Evolutionary conservation across 129 eudicot species (phyloP).

Genomic region (Ambrosia artemisiifolia): DNA sequence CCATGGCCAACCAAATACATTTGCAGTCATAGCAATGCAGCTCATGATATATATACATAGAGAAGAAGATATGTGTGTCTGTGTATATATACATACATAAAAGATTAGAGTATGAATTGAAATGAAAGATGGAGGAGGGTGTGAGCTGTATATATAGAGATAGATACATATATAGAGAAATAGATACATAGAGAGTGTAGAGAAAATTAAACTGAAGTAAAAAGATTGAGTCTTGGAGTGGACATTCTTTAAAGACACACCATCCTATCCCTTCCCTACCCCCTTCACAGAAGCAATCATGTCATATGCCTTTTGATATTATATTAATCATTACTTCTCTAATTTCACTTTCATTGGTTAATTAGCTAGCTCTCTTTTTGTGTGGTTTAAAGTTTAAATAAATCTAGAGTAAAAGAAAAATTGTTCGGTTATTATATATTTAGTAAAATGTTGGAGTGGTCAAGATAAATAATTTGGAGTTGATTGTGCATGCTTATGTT

Average conservation of each 20-base stretch:
- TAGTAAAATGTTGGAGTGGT: no score
- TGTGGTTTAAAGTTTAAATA: background rate
- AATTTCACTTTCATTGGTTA: background rate
- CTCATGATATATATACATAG: background rate
- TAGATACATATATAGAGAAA: no score
- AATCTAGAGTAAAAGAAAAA: no score
- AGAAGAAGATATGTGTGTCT: background rate
- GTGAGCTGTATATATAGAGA: slow-evolving; percentile 10
- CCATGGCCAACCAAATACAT: slow-evolving; percentile 7
- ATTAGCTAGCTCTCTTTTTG: background rate
- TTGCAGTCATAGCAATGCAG: background rate
- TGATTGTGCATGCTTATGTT: no score
- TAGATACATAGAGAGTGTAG: background rate
- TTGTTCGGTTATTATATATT: no score
- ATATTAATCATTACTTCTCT: slow-evolving; percentile 30
- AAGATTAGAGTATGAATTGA: background rate
- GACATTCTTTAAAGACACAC: slow-evolving; percentile 62
- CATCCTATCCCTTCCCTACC: slow-evolving; percentile 28
- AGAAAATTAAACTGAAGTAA: slow-evolving; percentile 8
- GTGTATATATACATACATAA: background rate
- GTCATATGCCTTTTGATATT: slow-evolving; percentile 20
- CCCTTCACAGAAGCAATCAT: slow-evolving; percentile 39
- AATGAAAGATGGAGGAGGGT: background rate
- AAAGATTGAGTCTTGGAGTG: slow-evolving; percentile 68
- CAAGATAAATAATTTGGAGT: no score